A percentile compares a stretch with the other conserved stretches of the same genome.
phyloP scores from a whole-genome alignment of 108 stramenopile genomes.

The Skeletonema marinoi region DNA sequence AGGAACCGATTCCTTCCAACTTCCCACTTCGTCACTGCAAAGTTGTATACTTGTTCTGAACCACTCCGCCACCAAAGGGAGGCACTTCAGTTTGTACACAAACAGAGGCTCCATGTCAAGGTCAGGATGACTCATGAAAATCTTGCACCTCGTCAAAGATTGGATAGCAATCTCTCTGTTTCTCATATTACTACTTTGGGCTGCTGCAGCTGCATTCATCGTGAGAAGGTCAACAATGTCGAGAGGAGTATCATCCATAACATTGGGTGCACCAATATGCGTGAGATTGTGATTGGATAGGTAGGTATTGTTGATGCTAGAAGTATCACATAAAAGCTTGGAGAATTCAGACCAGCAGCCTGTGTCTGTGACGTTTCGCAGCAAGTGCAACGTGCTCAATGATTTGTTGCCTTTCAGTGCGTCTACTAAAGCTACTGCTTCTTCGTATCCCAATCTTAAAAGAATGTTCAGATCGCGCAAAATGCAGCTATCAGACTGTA shows the following conservation, averaged over 20 bases:
- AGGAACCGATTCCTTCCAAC: too few relatives aligned
- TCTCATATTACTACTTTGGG: too few relatives aligned
- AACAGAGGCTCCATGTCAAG: constrained; percentile 6
- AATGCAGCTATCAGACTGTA: background rate
- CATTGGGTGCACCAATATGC: background rate
- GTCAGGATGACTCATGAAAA: background rate
- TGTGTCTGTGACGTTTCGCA: background rate
- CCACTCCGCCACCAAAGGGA: background rate
- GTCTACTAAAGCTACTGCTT: background rate
- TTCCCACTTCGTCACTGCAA: too few relatives aligned
- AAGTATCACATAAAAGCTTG: constrained; percentile 14
- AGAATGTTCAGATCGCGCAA: background rate
- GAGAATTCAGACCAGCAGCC: constrained; percentile 8
- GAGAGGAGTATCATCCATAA: background rate
- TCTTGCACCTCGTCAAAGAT: background rate
- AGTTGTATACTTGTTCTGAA: background rate
- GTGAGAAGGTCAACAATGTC: background rate
- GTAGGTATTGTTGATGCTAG: constrained; percentile 16
- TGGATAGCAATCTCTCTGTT: too few relatives aligned
- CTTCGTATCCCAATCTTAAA: background rate
- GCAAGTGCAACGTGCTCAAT: background rate
- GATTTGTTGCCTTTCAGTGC: background rate
- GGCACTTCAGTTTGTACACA: background rate
- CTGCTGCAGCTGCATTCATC: background rate
- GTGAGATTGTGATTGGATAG: constrained; percentile 6